Evolutionary conservation across 805 yeast genomes (phyloP).

Genomic region (Zygoascus bituminiphila): DNA sequence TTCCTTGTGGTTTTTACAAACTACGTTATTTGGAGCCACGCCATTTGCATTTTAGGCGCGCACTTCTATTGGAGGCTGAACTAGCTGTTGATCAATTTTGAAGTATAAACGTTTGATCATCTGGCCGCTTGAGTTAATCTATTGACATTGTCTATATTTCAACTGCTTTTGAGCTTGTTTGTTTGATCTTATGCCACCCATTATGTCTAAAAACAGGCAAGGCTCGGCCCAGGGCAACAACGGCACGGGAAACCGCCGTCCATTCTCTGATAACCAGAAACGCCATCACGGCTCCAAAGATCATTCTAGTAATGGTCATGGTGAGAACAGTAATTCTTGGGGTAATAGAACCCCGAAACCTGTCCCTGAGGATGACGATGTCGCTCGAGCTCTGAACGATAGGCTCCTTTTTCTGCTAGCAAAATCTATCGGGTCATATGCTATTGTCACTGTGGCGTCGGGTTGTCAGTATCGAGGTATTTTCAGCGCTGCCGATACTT

Average conservation of each 20-base stretch:
- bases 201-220: not conserved
- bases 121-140: too few species aligned
- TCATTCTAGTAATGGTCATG: not conserved
- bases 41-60: too few species aligned
- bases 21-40: too few species aligned
- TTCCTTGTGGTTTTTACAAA: too few species aligned
- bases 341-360: not conserved
- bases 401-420: conserved; percentile 47
- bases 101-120: too few species aligned
- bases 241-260: not conserved
- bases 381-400: conserved; percentile 39
- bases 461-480: conserved; percentile 56
- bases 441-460: conserved; percentile 50
- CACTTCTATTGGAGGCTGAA: too few species aligned
- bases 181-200: not conserved
- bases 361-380: conserved; percentile 12
- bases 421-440: conserved; percentile 51
- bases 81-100: too few species aligned
- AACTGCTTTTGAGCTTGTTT: not conserved
- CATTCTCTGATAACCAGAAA: not conserved
- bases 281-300: not conserved
- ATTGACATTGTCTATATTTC: too few species aligned
- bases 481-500: conserved; percentile 38
- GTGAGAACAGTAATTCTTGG: not conserved
- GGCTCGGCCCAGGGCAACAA: not conserved